Base-by-base conservation (phyloP, 345 rosid species). In the Anacardium occidentale region DNA sequence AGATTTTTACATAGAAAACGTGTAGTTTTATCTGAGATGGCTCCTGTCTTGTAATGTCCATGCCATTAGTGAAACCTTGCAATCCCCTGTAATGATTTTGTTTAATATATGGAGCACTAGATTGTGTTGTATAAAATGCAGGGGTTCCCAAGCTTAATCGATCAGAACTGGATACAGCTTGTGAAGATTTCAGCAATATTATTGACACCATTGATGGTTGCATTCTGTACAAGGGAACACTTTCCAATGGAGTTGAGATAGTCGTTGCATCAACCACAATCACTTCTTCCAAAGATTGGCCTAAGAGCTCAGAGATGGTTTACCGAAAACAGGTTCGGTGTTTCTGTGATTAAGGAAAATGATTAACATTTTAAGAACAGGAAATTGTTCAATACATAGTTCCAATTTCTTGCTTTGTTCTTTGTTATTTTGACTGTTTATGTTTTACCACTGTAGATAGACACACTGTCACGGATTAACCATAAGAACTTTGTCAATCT, bases 111-210 rank as follows among this genome's bases (percentile, higher is more conserved):
- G 48, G 26, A 10, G 18, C 56, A 55, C 44, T 42, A 54, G 42
- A 0, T 59, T 7, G 40, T 32, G 47, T 17, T n/a, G 20, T 78
- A 37, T 24, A 59, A 77, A 75, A 76, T 73, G 70, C 83, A 92
- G 99, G 99, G 51, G 98, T 96, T 59, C 99, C 99, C 13, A 96
- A 93, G 86, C 77, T 96, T 76, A 93, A 91, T 77, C 85, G 90
- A 62, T 44, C 87, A 2, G 98, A 96, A 73, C 79, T 96, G 76
- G 97, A 96, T 79, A 88, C 92, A 81, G 99, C 99, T 32, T 96
- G 99, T 56, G 99, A 96, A 83, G 99, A 96, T 83, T 96, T 96
- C 77, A 93, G 99, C 84, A 96, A 96, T 70, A 96, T 96, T 58
- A 86, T 96, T 62, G 84, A 83, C 70, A 83, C 91, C 21, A 32